Base-by-base conservation (phyloP, 495 filamentous ascomycete species). In the Talaromyces liani region DNA sequence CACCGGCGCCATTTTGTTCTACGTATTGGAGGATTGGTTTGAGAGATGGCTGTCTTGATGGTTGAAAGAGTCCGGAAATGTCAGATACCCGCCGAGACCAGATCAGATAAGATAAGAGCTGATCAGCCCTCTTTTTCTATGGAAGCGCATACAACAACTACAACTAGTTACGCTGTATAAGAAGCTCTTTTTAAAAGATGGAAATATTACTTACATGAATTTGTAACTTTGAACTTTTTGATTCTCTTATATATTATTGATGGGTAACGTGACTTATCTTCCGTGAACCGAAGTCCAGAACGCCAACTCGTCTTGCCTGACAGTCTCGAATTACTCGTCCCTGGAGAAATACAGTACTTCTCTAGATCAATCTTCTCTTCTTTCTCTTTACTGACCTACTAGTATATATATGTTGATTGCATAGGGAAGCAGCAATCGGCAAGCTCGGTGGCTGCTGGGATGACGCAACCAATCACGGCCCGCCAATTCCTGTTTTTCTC, bases 1-100 rank as follows among this genome's bases (percentile, higher is more conserved):
- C 67, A 67, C 66, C 22, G 68, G 67, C 31, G 67, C 64, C 68
- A 71, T 69, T 6, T 45, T 10, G 29, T 24, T 31, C n/a, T 29
- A 12, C 3, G 22, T 47, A 4, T 20, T 47, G n/a, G n/a, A n/a
- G n/a, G n/a, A n/a, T n/a, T n/a, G n/a, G n/a, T n/a, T n/a, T n/a
- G n/a, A n/a, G 8, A 20, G 20, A 18, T 49, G 45, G n/a, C 0
- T 16, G 36, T 4, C 4, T 41, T 20, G 4, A n/a, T 18, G 45
- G 45, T 49, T 20, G 45, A 49, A 12, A 41, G 36, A 16, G 45
- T 49, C 45, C 4, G 20, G 41, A 49, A 49, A 41, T 49, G 45
- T 49, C 39, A 20, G 36, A 0, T 49, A 22, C 45, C 45, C 45
- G 45, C 45, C 41, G 41, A 22, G 45, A 49, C 9, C 45, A 49